Percentiles rank a stretch among this genome's conserved stretches.
phyloP scores from a whole-genome alignment of 306 rosid species.

The Cucurbita pepo region DNA sequence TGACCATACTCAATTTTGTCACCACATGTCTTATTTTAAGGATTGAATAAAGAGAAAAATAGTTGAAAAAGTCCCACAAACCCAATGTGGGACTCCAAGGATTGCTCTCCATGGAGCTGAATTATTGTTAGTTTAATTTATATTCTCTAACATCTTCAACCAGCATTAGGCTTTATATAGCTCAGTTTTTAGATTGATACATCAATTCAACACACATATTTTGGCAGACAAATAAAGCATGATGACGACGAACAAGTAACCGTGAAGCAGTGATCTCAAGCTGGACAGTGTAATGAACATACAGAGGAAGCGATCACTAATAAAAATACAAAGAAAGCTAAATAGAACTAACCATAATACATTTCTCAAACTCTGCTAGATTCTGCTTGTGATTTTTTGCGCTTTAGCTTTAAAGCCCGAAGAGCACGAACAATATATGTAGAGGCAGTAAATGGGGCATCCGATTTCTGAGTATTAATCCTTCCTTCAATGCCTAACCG shows the following conservation, averaged over 20 bases:
- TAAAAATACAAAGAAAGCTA: background rate
- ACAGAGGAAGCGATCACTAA: background rate
- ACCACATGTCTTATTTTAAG: too few relatives aligned
- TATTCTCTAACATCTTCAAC: background rate
- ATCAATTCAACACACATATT: background rate
- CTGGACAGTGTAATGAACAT: background rate
- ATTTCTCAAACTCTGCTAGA: background rate
- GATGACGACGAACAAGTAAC: background rate
- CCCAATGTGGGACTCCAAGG: too few relatives aligned
- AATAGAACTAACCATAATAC: background rate
- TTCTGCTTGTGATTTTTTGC: background rate
- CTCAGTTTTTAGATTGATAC: background rate
- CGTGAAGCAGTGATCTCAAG: too few relatives aligned
- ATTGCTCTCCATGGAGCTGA: too few relatives aligned
- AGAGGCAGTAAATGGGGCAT: background rate
- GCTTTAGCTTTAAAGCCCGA: background rate
- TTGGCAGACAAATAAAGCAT: background rate
- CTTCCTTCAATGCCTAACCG: background rate
- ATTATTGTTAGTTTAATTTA: too few relatives aligned
- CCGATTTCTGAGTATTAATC: background rate
- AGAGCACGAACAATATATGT: background rate
- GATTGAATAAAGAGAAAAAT: too few relatives aligned
- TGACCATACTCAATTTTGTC: too few relatives aligned
- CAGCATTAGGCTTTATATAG: background rate
- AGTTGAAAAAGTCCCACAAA: too few relatives aligned